Conservation (phyloP, 768 basidiomycete genomes). For the Auricularia sp. region DNA sequence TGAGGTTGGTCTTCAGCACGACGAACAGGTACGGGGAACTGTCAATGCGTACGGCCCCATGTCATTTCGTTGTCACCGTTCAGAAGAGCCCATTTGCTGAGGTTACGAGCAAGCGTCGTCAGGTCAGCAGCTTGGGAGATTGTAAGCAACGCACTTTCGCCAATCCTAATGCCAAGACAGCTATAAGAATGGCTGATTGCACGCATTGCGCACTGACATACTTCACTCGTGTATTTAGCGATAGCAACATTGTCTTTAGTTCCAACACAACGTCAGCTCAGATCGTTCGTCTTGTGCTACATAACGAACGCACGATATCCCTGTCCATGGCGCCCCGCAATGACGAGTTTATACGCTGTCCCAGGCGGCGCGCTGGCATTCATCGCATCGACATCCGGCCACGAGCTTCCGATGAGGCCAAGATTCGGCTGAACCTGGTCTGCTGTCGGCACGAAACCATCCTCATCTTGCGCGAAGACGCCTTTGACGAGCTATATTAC, state of each 20-base stretch:
- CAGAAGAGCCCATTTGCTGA: slow-evolving; percentile 52
- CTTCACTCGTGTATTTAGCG: not conserved
- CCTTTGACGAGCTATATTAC: not conserved
- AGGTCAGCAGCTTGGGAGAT: not conserved
- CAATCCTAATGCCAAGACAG: not conserved
- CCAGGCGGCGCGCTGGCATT: slow-evolving; percentile 8
- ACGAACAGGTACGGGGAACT: not conserved
- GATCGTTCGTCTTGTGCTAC: not conserved
- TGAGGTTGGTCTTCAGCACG: too few species aligned
- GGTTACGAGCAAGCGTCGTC: not conserved
- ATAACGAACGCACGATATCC: slow-evolving; percentile 46
- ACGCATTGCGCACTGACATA: not conserved
- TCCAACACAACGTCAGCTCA: not conserved
- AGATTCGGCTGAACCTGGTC: not conserved
- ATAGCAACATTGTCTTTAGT: not conserved
- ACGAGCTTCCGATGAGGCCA: not conserved
- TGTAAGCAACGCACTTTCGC: not conserved
- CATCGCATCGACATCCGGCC: not conserved
- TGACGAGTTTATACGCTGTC: slow-evolving; percentile 50
- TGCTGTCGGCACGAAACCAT: not conserved
- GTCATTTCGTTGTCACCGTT: slow-evolving; percentile 52
- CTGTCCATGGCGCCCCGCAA: slow-evolving; percentile 61
- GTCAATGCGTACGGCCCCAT: slow-evolving; percentile 56
- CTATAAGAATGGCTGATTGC: not conserved
- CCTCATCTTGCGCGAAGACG: not conserved